Evolutionary conservation across 2,329 filamentous ascomycete genomes (phyloP).

Genomic region (Colletotrichum zoysiae): DNA sequence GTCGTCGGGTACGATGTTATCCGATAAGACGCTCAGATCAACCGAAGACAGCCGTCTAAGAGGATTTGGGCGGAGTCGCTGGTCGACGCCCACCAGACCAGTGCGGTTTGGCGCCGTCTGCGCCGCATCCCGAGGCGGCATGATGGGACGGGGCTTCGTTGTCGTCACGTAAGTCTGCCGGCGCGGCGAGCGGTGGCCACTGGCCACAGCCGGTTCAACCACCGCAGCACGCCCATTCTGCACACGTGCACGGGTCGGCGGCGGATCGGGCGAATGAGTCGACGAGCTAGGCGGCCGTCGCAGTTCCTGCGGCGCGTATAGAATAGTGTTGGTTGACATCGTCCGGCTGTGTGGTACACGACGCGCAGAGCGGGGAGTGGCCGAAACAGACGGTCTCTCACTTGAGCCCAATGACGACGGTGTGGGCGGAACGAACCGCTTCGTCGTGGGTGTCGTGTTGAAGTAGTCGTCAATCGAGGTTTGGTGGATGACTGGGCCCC

Average conservation of each 20-base stretch:
- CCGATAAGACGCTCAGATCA: constrained; percentile 80
- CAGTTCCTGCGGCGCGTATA: constrained; percentile 78
- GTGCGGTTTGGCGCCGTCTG: constrained; percentile 69
- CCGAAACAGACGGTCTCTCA: constrained; percentile 43
- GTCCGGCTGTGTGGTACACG: constrained; percentile 75
- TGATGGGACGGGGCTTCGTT: constrained; percentile 69
- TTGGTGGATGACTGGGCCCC: constrained; percentile 42
- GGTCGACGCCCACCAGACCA: constrained; percentile 64
- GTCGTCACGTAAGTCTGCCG: constrained; percentile 58
- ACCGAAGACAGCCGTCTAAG: constrained; percentile 70
- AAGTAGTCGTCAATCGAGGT: constrained; percentile 65
- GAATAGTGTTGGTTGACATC: constrained; percentile 83
- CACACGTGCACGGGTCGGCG: constrained; percentile 49
- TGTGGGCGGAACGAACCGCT: constrained; percentile 51
- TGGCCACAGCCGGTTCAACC: constrained; percentile 53
- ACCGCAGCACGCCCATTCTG: constrained; percentile 43
- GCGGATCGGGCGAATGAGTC: constrained; percentile 56
- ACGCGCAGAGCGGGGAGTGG: constrained; percentile 52
- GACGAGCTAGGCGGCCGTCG: constrained; percentile 55
- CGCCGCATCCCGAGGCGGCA: constrained; percentile 63
- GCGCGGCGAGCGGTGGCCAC: constrained; percentile 62
- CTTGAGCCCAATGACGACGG: constrained; percentile 50
- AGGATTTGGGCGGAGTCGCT: constrained; percentile 55
- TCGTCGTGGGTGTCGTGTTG: constrained; percentile 59
- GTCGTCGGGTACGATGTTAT: constrained; percentile 73